Evolutionary conservation across 2,329 filamentous ascomycete genomes (phyloP).

Genomic region (Berkeleyomyces basicola): DNA sequence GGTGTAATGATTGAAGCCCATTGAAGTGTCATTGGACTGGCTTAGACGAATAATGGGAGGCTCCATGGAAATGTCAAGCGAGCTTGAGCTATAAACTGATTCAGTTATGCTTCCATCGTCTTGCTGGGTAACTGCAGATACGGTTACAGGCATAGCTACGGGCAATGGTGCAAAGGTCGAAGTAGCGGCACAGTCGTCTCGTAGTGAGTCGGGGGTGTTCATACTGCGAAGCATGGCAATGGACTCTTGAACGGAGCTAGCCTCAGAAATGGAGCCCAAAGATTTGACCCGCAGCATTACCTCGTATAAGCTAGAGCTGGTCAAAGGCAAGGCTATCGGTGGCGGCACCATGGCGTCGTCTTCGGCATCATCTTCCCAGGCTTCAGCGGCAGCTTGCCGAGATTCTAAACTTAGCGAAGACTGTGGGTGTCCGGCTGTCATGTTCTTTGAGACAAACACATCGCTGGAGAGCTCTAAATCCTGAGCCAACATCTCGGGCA

Average conservation of each 20-base stretch:
- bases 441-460: conserved; percentile 32
- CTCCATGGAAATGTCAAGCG: conserved; percentile 5
- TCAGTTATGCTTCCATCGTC: conserved; percentile 8
- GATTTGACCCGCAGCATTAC: conserved; percentile 10
- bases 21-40: conserved; percentile 1
- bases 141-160: not conserved
- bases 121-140: conserved; percentile 3
- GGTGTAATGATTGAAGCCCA: not conserved
- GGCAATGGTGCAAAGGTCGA: not conserved
- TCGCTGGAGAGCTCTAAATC: conserved; percentile 34
- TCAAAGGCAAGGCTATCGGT: conserved; percentile 3
- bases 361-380: conserved; percentile 1
- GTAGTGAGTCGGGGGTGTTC: not conserved
- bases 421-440: conserved; percentile 34
- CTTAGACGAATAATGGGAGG: conserved; percentile 9
- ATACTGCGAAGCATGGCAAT: conserved; percentile 7
- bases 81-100: conserved; percentile 4
- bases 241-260: conserved; percentile 9
- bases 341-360: not conserved
- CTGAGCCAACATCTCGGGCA: conserved; percentile 38
- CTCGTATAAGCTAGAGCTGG: conserved; percentile 4
- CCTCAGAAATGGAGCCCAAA: conserved; percentile 4
- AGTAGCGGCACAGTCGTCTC: not conserved
- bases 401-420: not conserved
- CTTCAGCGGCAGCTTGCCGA: not conserved